phyloP scores from a whole-genome alignment of 805 yeast species.

The Candida endomychidarum region DNA sequence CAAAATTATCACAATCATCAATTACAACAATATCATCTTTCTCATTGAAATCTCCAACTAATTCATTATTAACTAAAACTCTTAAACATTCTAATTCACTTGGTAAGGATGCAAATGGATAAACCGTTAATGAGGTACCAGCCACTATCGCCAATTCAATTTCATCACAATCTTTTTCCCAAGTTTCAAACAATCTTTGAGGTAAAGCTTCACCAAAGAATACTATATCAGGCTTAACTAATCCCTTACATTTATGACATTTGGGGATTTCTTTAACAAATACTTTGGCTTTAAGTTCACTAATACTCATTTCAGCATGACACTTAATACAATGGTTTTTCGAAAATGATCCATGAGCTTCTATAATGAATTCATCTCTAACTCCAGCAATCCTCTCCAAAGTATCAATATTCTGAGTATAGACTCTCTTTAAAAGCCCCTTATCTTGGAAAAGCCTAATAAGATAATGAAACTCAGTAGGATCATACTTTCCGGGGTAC shows the following conservation, averaged over 20 bases:
- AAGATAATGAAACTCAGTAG: constrained; percentile 79
- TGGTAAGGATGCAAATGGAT: constrained; percentile 87
- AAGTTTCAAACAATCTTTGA: constrained; percentile 56
- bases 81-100: constrained; percentile 57
- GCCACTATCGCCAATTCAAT: constrained; percentile 81
- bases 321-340: constrained; percentile 82
- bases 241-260: constrained; percentile 68
- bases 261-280: constrained; percentile 45
- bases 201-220: constrained; percentile 94
- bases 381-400: constrained; percentile 86
- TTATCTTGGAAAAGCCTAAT: constrained; percentile 67
- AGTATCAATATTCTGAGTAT: constrained; percentile 93
- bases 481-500: constrained; percentile 83
- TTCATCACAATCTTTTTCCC: constrained; percentile 57
- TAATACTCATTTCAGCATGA: constrained; percentile 48
- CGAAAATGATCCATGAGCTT: constrained; percentile 96
- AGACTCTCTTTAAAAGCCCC: constrained; percentile 62
- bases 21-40: constrained; percentile 59
- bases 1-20: constrained; percentile 68
- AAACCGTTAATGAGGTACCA: constrained; percentile 87
- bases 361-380: constrained; percentile 60
- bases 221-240: constrained; percentile 90
- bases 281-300: constrained; percentile 43
- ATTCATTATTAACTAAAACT: constrained; percentile 70
- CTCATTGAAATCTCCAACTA: constrained; percentile 70